These are phyloP conservation scores for Claviceps arundinis DNA, from an alignment of 2,329 filamentous ascomycete species.

Conservation along the genomic window DNA sequence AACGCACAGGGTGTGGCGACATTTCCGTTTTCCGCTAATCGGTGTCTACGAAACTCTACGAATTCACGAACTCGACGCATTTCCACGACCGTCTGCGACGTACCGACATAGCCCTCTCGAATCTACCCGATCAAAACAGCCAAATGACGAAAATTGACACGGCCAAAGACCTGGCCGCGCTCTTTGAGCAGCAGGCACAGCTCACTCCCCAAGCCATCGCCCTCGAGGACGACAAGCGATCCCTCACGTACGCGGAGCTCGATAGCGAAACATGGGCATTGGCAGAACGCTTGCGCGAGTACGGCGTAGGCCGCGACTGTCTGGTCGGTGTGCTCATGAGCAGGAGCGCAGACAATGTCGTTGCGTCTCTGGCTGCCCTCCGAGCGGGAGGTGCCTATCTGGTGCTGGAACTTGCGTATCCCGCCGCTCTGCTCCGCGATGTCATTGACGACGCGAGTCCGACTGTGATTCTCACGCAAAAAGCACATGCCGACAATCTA, in stretches of 20 bases:
- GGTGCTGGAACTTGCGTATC: constrained; percentile 69
- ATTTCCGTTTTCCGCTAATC: too few relatives aligned
- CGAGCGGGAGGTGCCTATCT: constrained; percentile 69
- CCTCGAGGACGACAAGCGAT: constrained; percentile 54
- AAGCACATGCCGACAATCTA: constrained; percentile 51
- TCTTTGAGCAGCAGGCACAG: constrained; percentile 56
- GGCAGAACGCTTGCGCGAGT: constrained; percentile 46
- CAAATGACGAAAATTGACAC: constrained; percentile 55
- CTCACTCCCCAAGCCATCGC: constrained; percentile 57
- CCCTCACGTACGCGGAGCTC: constrained; percentile 61
- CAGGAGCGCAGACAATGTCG: constrained; percentile 65
- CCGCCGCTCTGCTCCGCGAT: constrained; percentile 58
- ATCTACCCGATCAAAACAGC: too few relatives aligned
- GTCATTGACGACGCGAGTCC: constrained; percentile 66
- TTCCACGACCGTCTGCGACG: too few relatives aligned
- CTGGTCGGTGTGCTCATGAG: constrained; percentile 65
- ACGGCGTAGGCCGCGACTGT: constrained; percentile 59
- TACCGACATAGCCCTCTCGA: too few relatives aligned
- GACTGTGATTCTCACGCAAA: constrained; percentile 55
- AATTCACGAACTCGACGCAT: too few relatives aligned
- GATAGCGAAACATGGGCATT: constrained; percentile 54
- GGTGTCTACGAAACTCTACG: too few relatives aligned
- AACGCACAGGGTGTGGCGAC: too few relatives aligned
- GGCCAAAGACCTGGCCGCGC: constrained; percentile 56
- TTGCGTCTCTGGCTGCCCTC: constrained; percentile 65